Conservation (phyloP, 768 basidiomycete species). For the Suillus tomentosus region DNA sequence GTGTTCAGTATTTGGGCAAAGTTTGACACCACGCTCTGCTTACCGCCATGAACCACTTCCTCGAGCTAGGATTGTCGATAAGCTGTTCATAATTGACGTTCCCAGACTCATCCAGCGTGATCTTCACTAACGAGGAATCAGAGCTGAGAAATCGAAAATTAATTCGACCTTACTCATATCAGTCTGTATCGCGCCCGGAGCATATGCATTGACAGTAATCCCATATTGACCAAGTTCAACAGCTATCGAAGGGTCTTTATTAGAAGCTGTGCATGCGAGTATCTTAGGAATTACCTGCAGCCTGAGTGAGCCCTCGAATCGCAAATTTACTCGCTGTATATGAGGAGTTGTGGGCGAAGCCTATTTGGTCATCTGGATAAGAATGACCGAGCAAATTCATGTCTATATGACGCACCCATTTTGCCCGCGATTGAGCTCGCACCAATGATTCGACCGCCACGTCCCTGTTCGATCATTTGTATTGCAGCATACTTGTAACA, state of each 20-base stretch:
- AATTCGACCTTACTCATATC: conserved; percentile 28
- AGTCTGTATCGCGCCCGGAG: conserved; percentile 37
- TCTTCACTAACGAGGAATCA: conserved; percentile 16
- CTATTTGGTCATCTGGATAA: background rate
- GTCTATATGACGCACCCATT: conserved; percentile 9
- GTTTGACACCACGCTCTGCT: conserved; percentile 17
- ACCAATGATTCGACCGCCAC: conserved; percentile 58
- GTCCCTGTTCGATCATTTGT: conserved; percentile 58
- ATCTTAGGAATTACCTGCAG: conserved; percentile 30
- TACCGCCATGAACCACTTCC: conserved; percentile 23
- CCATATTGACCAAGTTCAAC: conserved; percentile 35
- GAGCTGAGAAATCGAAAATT: too few relatives aligned
- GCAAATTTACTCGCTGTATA: conserved; percentile 45
- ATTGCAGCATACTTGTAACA: conserved; percentile 66
- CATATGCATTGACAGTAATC: conserved; percentile 45
- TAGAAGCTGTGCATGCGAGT: background rate
- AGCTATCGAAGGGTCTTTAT: conserved; percentile 12
- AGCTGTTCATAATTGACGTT: background rate
- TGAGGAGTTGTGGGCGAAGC: conserved; percentile 14
- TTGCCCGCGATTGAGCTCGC: conserved; percentile 23
- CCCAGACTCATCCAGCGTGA: conserved; percentile 17
- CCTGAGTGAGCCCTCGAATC: conserved; percentile 43
- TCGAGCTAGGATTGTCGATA: conserved; percentile 15
- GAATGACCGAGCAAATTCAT: background rate
- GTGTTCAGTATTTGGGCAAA: background rate